phyloP scores from a whole-genome alignment of 768 basidiomycete species.

The Crepidotus variabilis region DNA sequence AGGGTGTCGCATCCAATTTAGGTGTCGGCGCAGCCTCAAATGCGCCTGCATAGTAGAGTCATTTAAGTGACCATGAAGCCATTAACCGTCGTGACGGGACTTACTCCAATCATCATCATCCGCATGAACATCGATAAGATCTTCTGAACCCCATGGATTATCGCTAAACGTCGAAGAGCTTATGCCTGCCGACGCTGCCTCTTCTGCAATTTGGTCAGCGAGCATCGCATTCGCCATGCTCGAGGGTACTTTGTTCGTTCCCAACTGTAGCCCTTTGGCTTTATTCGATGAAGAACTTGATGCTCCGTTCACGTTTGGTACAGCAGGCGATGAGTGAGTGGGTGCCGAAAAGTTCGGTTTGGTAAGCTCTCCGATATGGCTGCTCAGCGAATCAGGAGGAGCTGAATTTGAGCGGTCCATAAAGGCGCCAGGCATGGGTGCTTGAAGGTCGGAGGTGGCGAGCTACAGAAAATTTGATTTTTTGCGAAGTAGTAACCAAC shows the following conservation, averaged over 20 bases:
- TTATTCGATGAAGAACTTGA: constrained; percentile 20
- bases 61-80: background rate
- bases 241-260: constrained; percentile 45
- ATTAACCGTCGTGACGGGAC: constrained; percentile 26
- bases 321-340: constrained; percentile 9
- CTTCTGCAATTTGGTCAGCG: constrained; percentile 57
- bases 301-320: constrained; percentile 1
- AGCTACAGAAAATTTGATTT: constrained; percentile 39
- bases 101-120: constrained; percentile 94
- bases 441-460: constrained; percentile 69
- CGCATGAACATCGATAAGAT: constrained; percentile 91
- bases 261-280: constrained; percentile 67
- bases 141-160: constrained; percentile 69
- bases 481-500: background rate
- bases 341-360: constrained; percentile 17
- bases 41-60: constrained; percentile 43
- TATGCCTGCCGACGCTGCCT: constrained; percentile 28
- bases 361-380: constrained; percentile 22
- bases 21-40: constrained; percentile 59
- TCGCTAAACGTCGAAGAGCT: constrained; percentile 35
- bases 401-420: constrained; percentile 41
- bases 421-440: constrained; percentile 41
- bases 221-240: constrained; percentile 28
- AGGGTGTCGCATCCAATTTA: constrained; percentile 7
- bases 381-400: constrained; percentile 24